Conservation (phyloP, 257 asterid species). For the Salvia hispanica region DNA sequence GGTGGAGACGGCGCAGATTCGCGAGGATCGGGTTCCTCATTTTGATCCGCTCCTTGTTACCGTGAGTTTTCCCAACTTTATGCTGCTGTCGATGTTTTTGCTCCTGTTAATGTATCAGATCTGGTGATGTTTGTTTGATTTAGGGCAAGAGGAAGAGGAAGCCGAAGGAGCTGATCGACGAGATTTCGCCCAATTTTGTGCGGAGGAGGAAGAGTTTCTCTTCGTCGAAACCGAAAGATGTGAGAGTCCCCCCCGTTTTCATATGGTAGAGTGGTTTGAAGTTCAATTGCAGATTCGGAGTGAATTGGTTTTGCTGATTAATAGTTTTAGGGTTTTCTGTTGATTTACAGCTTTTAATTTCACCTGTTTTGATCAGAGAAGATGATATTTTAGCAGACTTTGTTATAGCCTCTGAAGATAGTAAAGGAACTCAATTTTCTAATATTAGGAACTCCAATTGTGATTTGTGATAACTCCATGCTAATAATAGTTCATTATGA, state of each 20-base stretch:
- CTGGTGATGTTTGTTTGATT: slow-evolving; percentile 39
- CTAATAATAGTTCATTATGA: neutral
- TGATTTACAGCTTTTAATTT: neutral
- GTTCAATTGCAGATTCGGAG: neutral
- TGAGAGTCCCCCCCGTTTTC: slow-evolving; percentile 27
- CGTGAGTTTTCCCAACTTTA: slow-evolving; percentile 30
- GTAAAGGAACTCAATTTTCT: slow-evolving; percentile 3
- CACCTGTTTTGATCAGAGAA: neutral
- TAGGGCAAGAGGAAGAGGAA: slow-evolving; percentile 92
- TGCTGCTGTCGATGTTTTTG: no score
- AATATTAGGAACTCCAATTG: neutral
- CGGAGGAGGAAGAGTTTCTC: slow-evolving; percentile 56
- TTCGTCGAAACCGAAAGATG: slow-evolving; percentile 47
- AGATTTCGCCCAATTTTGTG: slow-evolving; percentile 53
- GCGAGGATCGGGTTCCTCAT: slow-evolving; percentile 21
- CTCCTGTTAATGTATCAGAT: slow-evolving; percentile 49
- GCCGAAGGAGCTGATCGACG: slow-evolving; percentile 76
- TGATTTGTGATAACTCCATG: neutral
- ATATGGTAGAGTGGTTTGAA: neutral
- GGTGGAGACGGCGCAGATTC: slow-evolving; percentile 33
- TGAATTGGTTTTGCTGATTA: slow-evolving; percentile 11
- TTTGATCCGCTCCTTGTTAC: slow-evolving; percentile 41
- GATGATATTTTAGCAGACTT: neutral
- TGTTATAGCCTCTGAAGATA: neutral
- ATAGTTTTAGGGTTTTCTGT: neutral